Base-by-base conservation (phyloP, 768 basidiomycete genomes). In the Boletus rubescentipes region DNA sequence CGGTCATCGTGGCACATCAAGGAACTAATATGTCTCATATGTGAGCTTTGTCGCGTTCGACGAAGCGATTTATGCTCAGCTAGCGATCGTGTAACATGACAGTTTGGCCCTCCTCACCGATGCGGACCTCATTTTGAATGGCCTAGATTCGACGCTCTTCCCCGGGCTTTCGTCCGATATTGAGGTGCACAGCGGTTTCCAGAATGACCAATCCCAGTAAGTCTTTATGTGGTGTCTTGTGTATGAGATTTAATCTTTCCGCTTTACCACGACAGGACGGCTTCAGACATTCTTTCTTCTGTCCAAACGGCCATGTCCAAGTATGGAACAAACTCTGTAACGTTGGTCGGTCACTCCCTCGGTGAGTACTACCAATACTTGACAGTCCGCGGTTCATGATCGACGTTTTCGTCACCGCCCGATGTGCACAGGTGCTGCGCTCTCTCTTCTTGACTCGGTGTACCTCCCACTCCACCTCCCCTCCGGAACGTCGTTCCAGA, bases 151-250 rank as follows among this genome's bases (percentile, higher is more conserved):
- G 1, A 54, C 68, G 0, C 70, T 81, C 3, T 85, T 83, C 68
- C 79, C 79, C 0, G 78, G 77, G 0, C 31, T 83, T 14, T 53
- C 63, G 40, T 70, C 73, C 2, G 56, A 50, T 16, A 64, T 84
- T 3, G 11, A 71, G 52, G 75, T 73, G 1, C 82, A 83, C 57
- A 49, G 51, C 5, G 83, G 82, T 1, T 84, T 84, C 58, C 62
- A 41, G 14, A 54, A 62, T 0, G 73, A 69, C 5, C 83, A 84
- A 2, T 69, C 77, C 2, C 60, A 52, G 81, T 81, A 58, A 34
- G 74, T 55, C 16, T 29, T 40, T 14, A 31, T 11, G 9, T 44
- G 15, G 5, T 16, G 12, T 30, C 12, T 44, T 9, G 15, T 9
- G 30, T 10, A 6, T 11, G 30, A 30, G 12, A 43, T 21, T 23